A percentile compares a stretch with the other conserved stretches of the same genome.
phyloP scores from a whole-genome alignment of 768 basidiomycete species.

The Lentinus brumalis region DNA sequence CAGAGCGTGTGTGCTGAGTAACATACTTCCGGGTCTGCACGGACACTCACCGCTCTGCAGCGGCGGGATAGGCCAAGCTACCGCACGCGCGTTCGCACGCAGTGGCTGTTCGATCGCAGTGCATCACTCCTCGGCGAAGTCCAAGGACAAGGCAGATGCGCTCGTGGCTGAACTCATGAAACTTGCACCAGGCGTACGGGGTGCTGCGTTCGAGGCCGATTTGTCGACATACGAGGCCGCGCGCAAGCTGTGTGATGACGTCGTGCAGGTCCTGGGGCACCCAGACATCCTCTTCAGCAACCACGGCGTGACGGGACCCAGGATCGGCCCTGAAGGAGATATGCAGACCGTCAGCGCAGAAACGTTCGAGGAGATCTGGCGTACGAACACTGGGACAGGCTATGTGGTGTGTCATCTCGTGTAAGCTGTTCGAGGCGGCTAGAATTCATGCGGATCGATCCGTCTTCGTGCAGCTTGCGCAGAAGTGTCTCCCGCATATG shows the following conservation, averaged over 20 bases:
- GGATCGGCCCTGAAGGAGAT: conserved; percentile 47
- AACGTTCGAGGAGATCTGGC: conserved; percentile 49
- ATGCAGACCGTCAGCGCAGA: conserved; percentile 48
- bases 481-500: conserved; percentile 54
- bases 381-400: conserved; percentile 46
- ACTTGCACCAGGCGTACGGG: conserved; percentile 36
- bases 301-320: conserved; percentile 43
- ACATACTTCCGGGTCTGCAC: background rate
- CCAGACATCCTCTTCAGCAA: conserved; percentile 57
- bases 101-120: conserved; percentile 49
- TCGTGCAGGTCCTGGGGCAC: conserved; percentile 46
- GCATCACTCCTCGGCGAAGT: conserved; percentile 47
- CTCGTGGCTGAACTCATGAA: conserved; percentile 41
- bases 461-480: conserved; percentile 42
- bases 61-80: conserved; percentile 56
- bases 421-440: background rate
- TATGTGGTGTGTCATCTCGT: conserved; percentile 43
- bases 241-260: conserved; percentile 43
- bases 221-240: conserved; percentile 47
- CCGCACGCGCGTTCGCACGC: conserved; percentile 46
- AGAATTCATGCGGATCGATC: background rate
- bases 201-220: conserved; percentile 50
- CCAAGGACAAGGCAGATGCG: conserved; percentile 37
- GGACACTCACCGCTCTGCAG: conserved; percentile 27
- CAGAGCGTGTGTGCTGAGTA: too few species aligned